Evolutionary conservation across 2,329 filamentous ascomycete species (phyloP).

Genomic region (Diplodia corticola): DNA sequence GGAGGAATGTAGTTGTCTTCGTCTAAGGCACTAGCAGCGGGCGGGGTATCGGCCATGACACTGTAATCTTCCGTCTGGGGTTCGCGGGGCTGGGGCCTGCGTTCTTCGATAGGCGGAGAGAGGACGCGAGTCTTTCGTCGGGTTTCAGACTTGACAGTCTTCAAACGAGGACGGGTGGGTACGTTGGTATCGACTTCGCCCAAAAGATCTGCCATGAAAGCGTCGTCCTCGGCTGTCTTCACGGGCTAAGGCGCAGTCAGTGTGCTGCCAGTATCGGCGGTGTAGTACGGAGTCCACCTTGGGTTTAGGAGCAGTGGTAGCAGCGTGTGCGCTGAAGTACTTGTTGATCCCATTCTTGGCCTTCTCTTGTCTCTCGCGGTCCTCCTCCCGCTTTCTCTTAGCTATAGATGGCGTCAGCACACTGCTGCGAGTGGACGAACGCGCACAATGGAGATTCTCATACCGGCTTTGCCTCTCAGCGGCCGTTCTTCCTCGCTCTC

Average conservation of each 20-base stretch:
- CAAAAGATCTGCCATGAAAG: slow-evolving; percentile 81
- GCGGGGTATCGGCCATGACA: slow-evolving; percentile 43
- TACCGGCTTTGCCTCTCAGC: slow-evolving; percentile 60
- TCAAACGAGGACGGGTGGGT: slow-evolving; percentile 58
- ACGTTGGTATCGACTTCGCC: slow-evolving; percentile 84
- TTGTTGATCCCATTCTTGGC: slow-evolving; percentile 91
- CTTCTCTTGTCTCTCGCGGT: slow-evolving; percentile 79
- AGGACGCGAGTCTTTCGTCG: slow-evolving; percentile 77
- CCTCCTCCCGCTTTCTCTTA: slow-evolving; percentile 86
- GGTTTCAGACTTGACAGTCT: slow-evolving; percentile 69
- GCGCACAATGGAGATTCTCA: background rate
- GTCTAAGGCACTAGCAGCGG: slow-evolving; percentile 43
- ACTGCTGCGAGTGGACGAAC: background rate
- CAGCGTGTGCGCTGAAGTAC: slow-evolving; percentile 81
- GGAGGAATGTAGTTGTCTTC: slow-evolving; percentile 60
- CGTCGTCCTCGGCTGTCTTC: slow-evolving; percentile 83
- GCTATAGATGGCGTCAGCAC: slow-evolving; percentile 48
- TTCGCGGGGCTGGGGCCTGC: slow-evolving; percentile 30
- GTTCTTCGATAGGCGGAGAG: slow-evolving; percentile 67
- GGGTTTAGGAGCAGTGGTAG: slow-evolving; percentile 66
- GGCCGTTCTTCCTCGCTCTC: slow-evolving; percentile 73
- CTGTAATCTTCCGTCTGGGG: slow-evolving; percentile 44
- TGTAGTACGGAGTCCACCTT: slow-evolving; percentile 60
- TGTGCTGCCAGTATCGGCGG: background rate
- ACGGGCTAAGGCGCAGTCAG: slow-evolving; percentile 49